Evolutionary conservation across 306 rosid species (phyloP).

Genomic region (Glycine tomentella): DNA sequence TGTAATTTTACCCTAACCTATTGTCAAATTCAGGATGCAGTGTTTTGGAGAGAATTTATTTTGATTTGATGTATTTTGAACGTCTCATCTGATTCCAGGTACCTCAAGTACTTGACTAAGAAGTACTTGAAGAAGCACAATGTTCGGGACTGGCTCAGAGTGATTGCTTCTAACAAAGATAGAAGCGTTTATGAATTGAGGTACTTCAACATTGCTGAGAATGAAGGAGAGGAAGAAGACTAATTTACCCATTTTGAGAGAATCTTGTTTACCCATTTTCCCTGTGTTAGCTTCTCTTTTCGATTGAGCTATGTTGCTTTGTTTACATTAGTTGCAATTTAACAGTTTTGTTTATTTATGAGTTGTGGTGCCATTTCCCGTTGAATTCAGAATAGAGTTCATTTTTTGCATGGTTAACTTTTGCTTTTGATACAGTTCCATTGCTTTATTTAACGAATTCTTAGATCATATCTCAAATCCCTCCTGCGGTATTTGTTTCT

Average conservation of each 20-base stretch:
- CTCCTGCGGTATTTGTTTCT: neutral
- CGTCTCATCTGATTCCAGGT: slow-evolving; percentile 13
- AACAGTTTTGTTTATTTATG: slow-evolving; percentile 36
- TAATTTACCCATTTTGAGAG: neutral
- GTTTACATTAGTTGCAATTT: slow-evolving; percentile 26
- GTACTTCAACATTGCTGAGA: slow-evolving; percentile 54
- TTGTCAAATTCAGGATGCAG: neutral
- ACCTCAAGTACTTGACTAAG: slow-evolving; percentile 47
- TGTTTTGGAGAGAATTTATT: neutral
- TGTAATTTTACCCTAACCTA: too few species aligned
- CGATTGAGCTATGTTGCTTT: neutral
- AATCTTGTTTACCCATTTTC: slow-evolving; percentile 20
- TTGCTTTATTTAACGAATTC: neutral
- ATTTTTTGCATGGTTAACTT: neutral
- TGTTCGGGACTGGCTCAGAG: slow-evolving; percentile 47
- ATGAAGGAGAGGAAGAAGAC: slow-evolving; percentile 54
- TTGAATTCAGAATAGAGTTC: slow-evolving; percentile 29
- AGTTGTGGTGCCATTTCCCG: neutral
- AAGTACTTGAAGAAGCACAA: slow-evolving; percentile 52
- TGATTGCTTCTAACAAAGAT: slow-evolving; percentile 51
- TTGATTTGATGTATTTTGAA: neutral
- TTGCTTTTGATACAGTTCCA: neutral
- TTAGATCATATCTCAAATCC: neutral
- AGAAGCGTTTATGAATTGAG: slow-evolving; percentile 49
- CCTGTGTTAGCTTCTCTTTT: neutral